Evolutionary conservation across 2,329 filamentous ascomycete species (phyloP), one percentile per base, ranked within the genome.

Genomic region (Fusarium dlaminii): DNA sequence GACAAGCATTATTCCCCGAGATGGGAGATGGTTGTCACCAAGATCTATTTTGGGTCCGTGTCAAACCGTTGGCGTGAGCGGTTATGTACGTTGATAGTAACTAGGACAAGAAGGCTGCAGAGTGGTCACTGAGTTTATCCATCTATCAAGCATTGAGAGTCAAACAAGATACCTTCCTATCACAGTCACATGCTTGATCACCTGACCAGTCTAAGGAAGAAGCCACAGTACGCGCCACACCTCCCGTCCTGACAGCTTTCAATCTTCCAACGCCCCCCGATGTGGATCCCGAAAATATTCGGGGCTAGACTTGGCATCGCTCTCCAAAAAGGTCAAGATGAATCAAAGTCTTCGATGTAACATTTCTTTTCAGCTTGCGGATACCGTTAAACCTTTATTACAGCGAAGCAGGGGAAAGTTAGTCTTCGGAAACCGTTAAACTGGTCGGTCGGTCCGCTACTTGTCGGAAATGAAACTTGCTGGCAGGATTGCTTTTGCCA

Each of bases 331-430:
- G 51, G 48, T 51, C 64, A 63, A 63, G 52, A 65, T 70, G 66
- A 66, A 75, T 75, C 66, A 66, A 68, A 67, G 42, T 70, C 61
- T 72, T 62, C 30, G 56, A 77, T 72, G 71, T 54, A 76, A 71
- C 75, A 55, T 59, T 55, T 71, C 72, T 69, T 76, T 76, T 77
- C 73, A 78, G 76, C 76, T 77, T 68, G 75, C 76, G 69, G 74
- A 72, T 72, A 69, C 62, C 39, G 36, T 27, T 48, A 48, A 63
- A 36, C 60, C 55, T 48, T 46, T 27, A 42, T 42, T 24, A 46
- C 46, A 58, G 43, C 62, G 69, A 27, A 15, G 9, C 18, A 29
- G 43, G 45, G 20, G 27, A 17, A 29, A 30, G 13, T 12, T 29
- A 46, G 32, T 45, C 52, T 42, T 37, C 22, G 36, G 40, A 42